Conservation (phyloP, 2,329 filamentous ascomycete genomes). For the Penicillium thymicola region DNA sequence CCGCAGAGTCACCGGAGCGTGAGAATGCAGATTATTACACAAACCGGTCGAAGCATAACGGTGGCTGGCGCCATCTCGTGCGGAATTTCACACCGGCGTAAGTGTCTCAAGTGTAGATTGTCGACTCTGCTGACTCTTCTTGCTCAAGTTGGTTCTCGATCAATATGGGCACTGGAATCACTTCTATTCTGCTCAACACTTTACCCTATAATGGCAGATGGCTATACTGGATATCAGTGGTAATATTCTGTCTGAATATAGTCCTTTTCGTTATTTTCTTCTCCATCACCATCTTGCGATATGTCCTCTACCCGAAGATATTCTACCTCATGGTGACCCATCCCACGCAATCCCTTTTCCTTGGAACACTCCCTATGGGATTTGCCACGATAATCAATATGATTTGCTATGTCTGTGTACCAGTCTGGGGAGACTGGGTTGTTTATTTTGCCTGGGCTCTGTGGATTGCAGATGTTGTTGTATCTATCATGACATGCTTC, state of each 20-base stretch:
- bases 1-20: background rate
- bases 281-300: background rate
- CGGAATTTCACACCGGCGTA: background rate
- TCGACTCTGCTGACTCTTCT: background rate
- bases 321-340: background rate
- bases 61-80: background rate
- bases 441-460: background rate
- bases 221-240: background rate
- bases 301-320: background rate
- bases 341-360: background rate
- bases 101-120: background rate
- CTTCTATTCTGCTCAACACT: background rate
- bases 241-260: background rate
- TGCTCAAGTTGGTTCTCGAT: background rate
- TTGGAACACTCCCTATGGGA: background rate
- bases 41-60: background rate
- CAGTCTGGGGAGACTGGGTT: background rate
- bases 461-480: background rate
- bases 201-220: background rate
- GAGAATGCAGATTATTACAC: background rate
- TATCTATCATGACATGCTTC: background rate
- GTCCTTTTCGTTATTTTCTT: background rate
- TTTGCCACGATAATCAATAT: background rate
- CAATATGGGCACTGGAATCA: background rate
- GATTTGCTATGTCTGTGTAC: background rate